Conservation (phyloP, 345 rosid species). For the Barbarea vulgaris region DNA sequence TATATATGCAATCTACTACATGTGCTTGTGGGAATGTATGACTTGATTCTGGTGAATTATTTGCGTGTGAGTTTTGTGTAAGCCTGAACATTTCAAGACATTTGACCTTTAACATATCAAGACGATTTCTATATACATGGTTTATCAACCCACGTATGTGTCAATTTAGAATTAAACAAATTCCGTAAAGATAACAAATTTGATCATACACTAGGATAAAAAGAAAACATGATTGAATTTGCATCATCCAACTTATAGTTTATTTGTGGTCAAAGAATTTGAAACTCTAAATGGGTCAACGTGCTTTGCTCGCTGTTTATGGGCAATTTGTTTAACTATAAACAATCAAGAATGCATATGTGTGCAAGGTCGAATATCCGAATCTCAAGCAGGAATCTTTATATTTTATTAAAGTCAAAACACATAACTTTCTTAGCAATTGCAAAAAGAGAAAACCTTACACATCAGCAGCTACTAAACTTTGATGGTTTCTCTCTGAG, state of each 20-base stretch:
- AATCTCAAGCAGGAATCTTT: conserved; percentile 26
- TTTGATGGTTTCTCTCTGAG: conserved; percentile 16
- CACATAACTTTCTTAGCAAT: conserved; percentile 18
- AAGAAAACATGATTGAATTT: neutral
- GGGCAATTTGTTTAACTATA: conserved; percentile 9
- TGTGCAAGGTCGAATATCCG: conserved; percentile 34
- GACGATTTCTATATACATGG: conserved; percentile 24
- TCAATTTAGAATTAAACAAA: neutral
- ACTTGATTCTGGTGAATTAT: conserved; percentile 19
- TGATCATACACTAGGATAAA: neutral
- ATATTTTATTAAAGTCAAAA: conserved; percentile 31
- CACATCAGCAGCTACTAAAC: conserved; percentile 14
- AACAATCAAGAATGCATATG: conserved; percentile 19
- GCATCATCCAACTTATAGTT: conserved; percentile 22
- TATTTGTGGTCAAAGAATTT: conserved; percentile 1
- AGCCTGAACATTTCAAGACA: conserved; percentile 31
- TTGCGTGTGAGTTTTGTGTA: conserved; percentile 35
- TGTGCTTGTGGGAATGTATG: conserved; percentile 7
- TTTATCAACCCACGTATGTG: conserved; percentile 30
- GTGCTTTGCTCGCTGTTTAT: conserved; percentile 28
- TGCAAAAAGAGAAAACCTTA: neutral
- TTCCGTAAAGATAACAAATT: neutral
- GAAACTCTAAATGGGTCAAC: conserved; percentile 20
- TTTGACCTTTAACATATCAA: neutral
- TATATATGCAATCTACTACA: conserved; percentile 13